Conservation (phyloP, 2,329 filamentous ascomycete species). For the Emergomyces africanus region DNA sequence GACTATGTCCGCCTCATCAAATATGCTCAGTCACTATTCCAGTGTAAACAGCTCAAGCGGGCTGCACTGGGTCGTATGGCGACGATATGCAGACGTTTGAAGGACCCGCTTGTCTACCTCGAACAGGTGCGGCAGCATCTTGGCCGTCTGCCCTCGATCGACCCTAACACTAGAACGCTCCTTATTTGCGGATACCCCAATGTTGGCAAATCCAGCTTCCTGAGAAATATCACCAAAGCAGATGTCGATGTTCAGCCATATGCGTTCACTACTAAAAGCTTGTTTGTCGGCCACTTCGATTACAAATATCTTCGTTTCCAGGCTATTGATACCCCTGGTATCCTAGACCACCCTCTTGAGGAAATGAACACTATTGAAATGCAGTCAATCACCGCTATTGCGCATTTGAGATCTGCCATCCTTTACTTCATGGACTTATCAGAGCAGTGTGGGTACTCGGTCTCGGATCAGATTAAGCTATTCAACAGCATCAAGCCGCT, state of each 20-base stretch:
- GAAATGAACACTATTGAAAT: constrained; percentile 99
- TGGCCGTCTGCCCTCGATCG: constrained; percentile 94
- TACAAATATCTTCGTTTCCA: constrained; percentile 87
- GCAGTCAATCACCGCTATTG: constrained; percentile 96
- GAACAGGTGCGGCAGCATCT: constrained; percentile 96
- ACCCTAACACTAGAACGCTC: constrained; percentile 91
- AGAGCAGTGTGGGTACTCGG: constrained; percentile 91
- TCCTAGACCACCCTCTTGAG: constrained; percentile 90
- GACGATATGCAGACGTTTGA: constrained; percentile 86
- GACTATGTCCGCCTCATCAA: constrained; percentile 95
- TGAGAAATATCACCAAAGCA: constrained; percentile 81
- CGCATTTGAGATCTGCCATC: constrained; percentile 87
- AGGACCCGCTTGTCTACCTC: constrained; percentile 87
- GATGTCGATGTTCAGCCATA: constrained; percentile 97
- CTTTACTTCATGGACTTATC: constrained; percentile 98
- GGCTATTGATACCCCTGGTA: constrained; percentile 97
- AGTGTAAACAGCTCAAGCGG: constrained; percentile 98
- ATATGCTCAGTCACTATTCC: constrained; percentile 93
- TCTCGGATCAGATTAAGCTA: constrained; percentile 81
- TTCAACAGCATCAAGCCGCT: constrained; percentile 96
- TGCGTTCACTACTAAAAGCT: constrained; percentile 93
- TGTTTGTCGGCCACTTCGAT: constrained; percentile 97
- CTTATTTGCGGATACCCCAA: constrained; percentile 97
- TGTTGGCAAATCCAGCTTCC: constrained; percentile 91
- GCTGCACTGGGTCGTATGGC: constrained; percentile 97